Base-by-base conservation (phyloP, 2,329 filamentous ascomycete genomes). In the Cladophialophora carrionii region DNA sequence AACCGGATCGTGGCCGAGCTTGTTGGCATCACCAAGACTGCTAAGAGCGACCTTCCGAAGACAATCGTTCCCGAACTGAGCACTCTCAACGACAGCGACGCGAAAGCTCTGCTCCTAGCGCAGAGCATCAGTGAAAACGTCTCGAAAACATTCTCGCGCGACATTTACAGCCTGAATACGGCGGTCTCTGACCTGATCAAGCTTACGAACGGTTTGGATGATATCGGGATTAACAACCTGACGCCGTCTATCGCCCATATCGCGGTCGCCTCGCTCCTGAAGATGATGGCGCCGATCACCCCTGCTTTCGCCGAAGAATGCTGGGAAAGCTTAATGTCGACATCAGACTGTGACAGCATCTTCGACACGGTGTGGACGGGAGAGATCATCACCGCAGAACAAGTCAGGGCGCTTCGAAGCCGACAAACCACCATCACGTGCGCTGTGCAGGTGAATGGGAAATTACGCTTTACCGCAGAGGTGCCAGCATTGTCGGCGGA, bases 261-360 rank as follows among this genome's bases (percentile, higher is more conserved):
- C 31, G 82, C 87, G 0, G 76, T 82, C 0, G 81, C 81, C 1
- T 78, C 81, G 3, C 83, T 96, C 8, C 75, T 94, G 48, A 86
- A 86, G 57, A 86, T 96, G 79, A 81, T 93, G 71, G 90, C 91
- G 0, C 92, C 92, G 3, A 87, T 96, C 59, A 86, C 90, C 0
- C 92, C 92, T 0, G 90, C 90, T 0, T 87, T 95, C 65, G 84
- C 91, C 1, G 91, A 94, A 71, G 91, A 96, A 78, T 90, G 87
- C 75, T 96, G 90, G 90, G 82, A 72, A 84, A 1, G 80, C 93
- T 3, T 74, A 78, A 56, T 77, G 79, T 1, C 67, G 76, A 83
- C 62, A 83, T 83, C 70, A 61, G 69, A 46, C 71, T 75, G 51
- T 31, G 53, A 6, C 48, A 66, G 63, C 46, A 78, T 86, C 48